These are phyloP conservation scores for Colletotrichum horii DNA, from an alignment of 2,329 filamentous ascomycete genomes.

Conservation along the genomic window DNA sequence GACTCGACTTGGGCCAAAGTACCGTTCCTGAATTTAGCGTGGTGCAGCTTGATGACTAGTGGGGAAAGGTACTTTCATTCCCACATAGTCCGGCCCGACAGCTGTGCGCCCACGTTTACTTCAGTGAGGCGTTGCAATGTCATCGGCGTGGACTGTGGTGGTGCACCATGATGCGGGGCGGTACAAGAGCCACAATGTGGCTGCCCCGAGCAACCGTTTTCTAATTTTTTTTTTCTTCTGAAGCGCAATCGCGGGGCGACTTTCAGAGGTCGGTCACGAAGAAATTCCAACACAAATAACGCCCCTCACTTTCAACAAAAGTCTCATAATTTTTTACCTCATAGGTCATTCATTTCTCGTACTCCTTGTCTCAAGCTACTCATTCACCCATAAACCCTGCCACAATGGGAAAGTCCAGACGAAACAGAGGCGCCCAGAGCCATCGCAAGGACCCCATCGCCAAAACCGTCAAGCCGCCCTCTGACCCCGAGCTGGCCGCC, in stretches of 20 bases:
- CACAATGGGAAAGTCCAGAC: conserved; percentile 65
- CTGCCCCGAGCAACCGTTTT: conserved; percentile 14
- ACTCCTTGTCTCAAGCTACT: neutral
- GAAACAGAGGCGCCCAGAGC: conserved; percentile 52
- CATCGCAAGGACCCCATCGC: conserved; percentile 60
- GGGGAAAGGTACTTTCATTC: neutral
- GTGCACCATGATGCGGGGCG: neutral
- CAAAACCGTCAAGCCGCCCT: conserved; percentile 64
- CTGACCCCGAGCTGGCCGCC: conserved; percentile 67
- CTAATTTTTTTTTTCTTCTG: neutral
- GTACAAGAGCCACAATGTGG: conserved; percentile 15
- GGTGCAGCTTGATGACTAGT: neutral
- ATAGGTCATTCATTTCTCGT: neutral
- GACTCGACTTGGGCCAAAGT: neutral
- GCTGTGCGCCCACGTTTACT: neutral
- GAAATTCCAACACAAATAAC: neutral
- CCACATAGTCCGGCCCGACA: neutral
- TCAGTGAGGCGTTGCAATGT: neutral
- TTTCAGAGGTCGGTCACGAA: conserved; percentile 6
- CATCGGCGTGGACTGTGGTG: neutral
- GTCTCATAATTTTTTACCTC: neutral
- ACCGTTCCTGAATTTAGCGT: neutral
- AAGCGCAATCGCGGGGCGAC: neutral
- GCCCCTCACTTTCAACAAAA: neutral
- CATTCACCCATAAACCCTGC: neutral